These are phyloP conservation scores for Terana coerulea DNA, from an alignment of 768 basidiomycete species.

Conservation along the genomic window DNA sequence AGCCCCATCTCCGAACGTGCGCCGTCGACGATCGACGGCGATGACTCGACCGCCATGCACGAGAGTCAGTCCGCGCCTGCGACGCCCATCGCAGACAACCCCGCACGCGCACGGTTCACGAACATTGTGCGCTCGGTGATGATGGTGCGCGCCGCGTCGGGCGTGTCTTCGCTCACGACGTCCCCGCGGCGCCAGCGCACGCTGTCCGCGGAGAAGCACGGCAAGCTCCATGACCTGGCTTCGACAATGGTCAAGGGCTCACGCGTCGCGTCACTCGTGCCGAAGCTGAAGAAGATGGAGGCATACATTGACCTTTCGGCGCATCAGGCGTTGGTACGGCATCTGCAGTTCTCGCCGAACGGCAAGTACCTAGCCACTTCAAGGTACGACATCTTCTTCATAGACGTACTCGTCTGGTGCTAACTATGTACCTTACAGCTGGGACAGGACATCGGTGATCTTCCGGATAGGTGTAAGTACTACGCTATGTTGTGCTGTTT, in stretches of 20 bases:
- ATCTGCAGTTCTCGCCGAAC: constrained; percentile 75
- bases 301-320: constrained; percentile 58
- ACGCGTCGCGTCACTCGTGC: constrained; percentile 51
- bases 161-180: constrained; percentile 23
- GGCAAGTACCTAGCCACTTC: constrained; percentile 73
- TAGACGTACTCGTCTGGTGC: not conserved
- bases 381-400: constrained; percentile 38
- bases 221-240: constrained; percentile 19
- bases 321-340: constrained; percentile 64
- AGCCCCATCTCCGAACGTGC: constrained; percentile 20
- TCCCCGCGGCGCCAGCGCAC: constrained; percentile 19
- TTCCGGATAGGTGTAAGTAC: constrained; percentile 58
- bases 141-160: constrained; percentile 35
- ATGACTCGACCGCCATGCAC: constrained; percentile 18
- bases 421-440: constrained; percentile 34
- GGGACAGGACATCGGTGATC: constrained; percentile 68
- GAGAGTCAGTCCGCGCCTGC: constrained; percentile 12
- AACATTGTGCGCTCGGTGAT: constrained; percentile 45
- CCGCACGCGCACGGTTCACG: constrained; percentile 35
- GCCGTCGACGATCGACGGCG: constrained; percentile 19
- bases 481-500: too few species aligned
- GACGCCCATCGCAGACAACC: constrained; percentile 19
- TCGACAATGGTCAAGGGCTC: constrained; percentile 41
- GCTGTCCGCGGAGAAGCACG: constrained; percentile 24
- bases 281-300: constrained; percentile 50